Evolutionary conservation across 1,284 basidiomycete species (phyloP), one percentile per base, ranked within the genome.

Genomic region (Coriolopsis trogii): DNA sequence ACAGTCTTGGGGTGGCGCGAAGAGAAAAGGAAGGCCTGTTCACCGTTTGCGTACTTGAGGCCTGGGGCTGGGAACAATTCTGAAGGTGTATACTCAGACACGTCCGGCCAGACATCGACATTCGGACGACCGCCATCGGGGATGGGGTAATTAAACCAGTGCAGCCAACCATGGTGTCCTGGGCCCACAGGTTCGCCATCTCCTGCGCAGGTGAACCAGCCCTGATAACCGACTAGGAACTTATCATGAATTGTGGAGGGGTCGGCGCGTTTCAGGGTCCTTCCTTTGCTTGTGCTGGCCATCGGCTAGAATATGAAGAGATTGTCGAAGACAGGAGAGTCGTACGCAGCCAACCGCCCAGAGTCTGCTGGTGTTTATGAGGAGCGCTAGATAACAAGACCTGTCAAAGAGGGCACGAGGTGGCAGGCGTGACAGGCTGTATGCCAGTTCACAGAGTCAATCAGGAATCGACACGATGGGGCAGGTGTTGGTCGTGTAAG

Each of bases 101-200:
- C 74, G 57, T 91, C 88, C 0, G 89, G 88, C 87, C 86, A 91
- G 20, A 87, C 63, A 67, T 91, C 88, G 43, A 76, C 80, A 58
- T 85, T 88, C 2, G 85, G 82, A 6, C 75, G 77, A 16, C 87
- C 87, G 13, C 87, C 89, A 21, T 79, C 70, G 1, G 81, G 75
- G 5, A 91, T 73, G 3, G 87, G 85, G 16, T 71, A 62, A 56
- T 82, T 76, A 65, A 89, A 82, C 89, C 88, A 91, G 61, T 90
- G 89, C n/a, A 90, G 72, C 89, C 88, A 91, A 26, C 88, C 87
- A 58, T 90, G 87, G 62, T 91, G 88, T 77, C 84, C 82, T 65
- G 80, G 81, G 49, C 75, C 78, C 31, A 89, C 73, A 15, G 67
- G 65, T 34, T 50, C 65, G 20, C 68, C 68, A 41, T 70, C 68